These are phyloP conservation scores for Alternaria triticimaculans DNA, from an alignment of 2,329 filamentous ascomycete genomes.

Conservation along the genomic window DNA sequence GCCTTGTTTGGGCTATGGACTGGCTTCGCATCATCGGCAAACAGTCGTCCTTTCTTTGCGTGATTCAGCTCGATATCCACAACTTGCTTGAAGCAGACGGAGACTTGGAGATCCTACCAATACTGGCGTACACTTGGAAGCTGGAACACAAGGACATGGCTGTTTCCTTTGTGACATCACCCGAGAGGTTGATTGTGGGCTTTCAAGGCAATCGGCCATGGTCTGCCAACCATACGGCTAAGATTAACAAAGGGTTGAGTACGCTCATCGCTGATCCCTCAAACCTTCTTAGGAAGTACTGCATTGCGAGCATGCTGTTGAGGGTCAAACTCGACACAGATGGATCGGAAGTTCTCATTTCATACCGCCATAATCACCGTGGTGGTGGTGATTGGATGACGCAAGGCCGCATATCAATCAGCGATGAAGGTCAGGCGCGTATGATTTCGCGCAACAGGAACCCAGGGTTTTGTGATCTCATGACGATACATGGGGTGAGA, in stretches of 20 bases:
- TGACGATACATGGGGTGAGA: background rate
- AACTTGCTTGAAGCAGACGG: background rate
- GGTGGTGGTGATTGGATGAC: background rate
- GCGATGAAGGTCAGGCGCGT: background rate
- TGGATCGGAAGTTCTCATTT: background rate
- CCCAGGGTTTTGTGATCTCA: background rate
- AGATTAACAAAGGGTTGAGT: background rate
- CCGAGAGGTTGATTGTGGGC: too few relatives aligned
- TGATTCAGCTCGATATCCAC: background rate
- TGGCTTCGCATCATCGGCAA: background rate
- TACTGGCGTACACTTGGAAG: background rate
- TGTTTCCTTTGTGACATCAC: background rate
- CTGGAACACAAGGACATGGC: background rate
- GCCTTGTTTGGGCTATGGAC: background rate
- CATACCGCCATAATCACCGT: background rate
- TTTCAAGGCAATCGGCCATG: background rate
- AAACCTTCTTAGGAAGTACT: background rate
- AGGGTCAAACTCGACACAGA: background rate
- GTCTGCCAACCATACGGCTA: background rate
- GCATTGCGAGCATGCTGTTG: background rate
- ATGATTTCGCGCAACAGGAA: background rate
- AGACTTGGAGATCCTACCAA: background rate
- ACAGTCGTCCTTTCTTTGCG: background rate
- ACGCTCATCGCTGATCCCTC: background rate
- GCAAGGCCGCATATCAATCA: background rate